A percentile compares a stretch with the other conserved stretches of the same genome.
Conservation (phyloP, 176 grass and related monocot genomes). For the Triticum aestivum region DNA sequence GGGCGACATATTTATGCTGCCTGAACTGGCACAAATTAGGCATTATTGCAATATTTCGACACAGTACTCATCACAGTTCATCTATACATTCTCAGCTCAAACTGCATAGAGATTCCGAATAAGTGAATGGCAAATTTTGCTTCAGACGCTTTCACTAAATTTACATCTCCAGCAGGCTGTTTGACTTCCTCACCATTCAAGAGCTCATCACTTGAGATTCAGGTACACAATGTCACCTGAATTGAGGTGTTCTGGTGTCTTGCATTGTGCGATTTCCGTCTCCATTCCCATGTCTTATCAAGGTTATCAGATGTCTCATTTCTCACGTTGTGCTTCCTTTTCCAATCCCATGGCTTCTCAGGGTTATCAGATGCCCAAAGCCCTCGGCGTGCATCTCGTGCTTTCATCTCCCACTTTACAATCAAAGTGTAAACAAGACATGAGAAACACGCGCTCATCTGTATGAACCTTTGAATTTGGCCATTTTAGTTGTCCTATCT, state of each 20-base stretch:
- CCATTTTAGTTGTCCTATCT: background rate
- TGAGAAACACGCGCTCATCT: background rate
- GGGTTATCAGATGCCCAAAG: slow-evolving; percentile 40
- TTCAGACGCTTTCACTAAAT: background rate
- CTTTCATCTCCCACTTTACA: slow-evolving; percentile 46
- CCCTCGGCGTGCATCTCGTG: slow-evolving; percentile 14
- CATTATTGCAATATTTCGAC: background rate
- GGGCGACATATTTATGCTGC: background rate
- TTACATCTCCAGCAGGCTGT: slow-evolving; percentile 6
- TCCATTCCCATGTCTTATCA: slow-evolving; percentile 17
- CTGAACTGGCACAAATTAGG: background rate
- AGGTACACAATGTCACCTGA: background rate
- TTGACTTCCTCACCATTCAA: background rate
- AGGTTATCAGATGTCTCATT: background rate
- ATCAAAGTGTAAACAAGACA: background rate
- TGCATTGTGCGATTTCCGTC: slow-evolving; percentile 1
- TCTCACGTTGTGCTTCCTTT: slow-evolving; percentile 20
- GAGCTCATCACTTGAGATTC: background rate
- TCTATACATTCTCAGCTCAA: background rate
- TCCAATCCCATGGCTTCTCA: slow-evolving; percentile 48
- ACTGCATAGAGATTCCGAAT: background rate
- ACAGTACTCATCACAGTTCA: background rate
- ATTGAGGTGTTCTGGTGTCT: background rate
- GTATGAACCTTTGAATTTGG: background rate
- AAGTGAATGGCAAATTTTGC: background rate